Evolutionary conservation across 2,329 filamentous ascomycete species (phyloP).

Genomic region (Trichoderma arundinaceum): DNA sequence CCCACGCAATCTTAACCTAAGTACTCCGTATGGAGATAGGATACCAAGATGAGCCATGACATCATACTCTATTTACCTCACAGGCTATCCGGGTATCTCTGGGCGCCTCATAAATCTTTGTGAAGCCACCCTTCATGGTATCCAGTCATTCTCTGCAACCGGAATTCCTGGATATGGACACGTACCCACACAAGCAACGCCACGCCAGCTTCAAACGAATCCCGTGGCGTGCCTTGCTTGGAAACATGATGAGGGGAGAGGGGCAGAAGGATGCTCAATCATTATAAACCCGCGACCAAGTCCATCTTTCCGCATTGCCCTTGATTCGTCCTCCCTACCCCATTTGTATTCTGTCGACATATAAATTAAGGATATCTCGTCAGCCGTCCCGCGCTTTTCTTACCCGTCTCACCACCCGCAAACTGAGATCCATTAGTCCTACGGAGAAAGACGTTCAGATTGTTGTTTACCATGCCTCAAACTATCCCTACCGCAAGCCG

Average conservation of each 20-base stretch:
- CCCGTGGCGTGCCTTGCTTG: constrained; percentile 9
- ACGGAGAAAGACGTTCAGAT: not conserved
- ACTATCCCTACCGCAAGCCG: constrained; percentile 60
- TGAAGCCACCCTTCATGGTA: constrained; percentile 3
- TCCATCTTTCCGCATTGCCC: not conserved
- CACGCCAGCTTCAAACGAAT: constrained; percentile 14
- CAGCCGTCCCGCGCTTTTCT: not conserved
- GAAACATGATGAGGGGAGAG: constrained; percentile 7
- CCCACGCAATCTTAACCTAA: not conserved
- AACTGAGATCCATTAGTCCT: not conserved
- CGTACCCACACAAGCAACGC: constrained; percentile 24
- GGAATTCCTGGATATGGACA: not conserved
- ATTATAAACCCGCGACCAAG: not conserved
- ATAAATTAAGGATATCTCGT: constrained; percentile 17
- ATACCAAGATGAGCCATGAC: constrained; percentile 12
- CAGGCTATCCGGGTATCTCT: constrained; percentile 7
- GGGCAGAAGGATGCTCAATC: not conserved
- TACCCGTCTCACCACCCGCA: constrained; percentile 12
- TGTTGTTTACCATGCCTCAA: constrained; percentile 55
- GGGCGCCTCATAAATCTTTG: constrained; percentile 7
- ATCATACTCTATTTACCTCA: constrained; percentile 11
- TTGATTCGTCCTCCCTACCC: not conserved
- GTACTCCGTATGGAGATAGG: too few relatives aligned
- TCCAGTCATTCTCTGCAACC: constrained; percentile 18
- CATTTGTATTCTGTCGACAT: not conserved